Percentiles rank a stretch among this genome's conserved stretches.
Conservation (phyloP, 2,329 filamentous ascomycete species). For the Penicillium sp. region DNA sequence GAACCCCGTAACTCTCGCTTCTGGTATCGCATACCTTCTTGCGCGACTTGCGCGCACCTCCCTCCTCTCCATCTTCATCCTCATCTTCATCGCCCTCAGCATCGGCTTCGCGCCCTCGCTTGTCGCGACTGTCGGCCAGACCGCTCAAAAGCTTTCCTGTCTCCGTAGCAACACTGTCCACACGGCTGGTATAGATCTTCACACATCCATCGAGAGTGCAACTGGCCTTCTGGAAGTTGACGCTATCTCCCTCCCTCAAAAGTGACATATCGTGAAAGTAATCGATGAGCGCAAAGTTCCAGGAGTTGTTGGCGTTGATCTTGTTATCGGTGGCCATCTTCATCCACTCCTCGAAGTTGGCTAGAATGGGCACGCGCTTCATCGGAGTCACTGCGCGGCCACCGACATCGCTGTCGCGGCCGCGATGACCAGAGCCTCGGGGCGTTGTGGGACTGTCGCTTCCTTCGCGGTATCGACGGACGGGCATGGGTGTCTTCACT, state of each 20-base stretch:
- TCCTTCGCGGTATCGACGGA: constrained; percentile 38
- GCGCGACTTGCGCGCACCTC: constrained; percentile 54
- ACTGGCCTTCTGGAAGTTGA: constrained; percentile 98
- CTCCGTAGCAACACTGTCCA: constrained; percentile 96
- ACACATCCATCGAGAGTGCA: constrained; percentile 97
- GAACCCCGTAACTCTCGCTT: not conserved
- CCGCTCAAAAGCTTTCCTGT: constrained; percentile 93
- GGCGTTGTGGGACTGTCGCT: constrained; percentile 53
- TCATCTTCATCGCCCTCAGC: constrained; percentile 64
- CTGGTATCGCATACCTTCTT: constrained; percentile 62
- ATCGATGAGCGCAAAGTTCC: constrained; percentile 99
- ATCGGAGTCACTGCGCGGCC: constrained; percentile 83
- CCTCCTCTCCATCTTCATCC: constrained; percentile 57
- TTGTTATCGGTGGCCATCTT: constrained; percentile 99
- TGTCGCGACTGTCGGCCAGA: constrained; percentile 72
- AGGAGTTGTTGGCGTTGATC: constrained; percentile 96
- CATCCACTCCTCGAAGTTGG: constrained; percentile 99
- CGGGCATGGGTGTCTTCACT: constrained; percentile 47
- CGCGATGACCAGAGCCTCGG: constrained; percentile 35
- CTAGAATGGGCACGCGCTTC: constrained; percentile 91
- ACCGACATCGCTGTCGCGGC: constrained; percentile 52
- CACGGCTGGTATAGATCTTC: constrained; percentile 97
- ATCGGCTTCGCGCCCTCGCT: constrained; percentile 63
- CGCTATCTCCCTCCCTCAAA: constrained; percentile 89
- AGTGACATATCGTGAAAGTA: constrained; percentile 99